Evolutionary conservation across 78 protist genomes (phyloP).

Genomic region (Dictyostelium brefeldianum): DNA sequence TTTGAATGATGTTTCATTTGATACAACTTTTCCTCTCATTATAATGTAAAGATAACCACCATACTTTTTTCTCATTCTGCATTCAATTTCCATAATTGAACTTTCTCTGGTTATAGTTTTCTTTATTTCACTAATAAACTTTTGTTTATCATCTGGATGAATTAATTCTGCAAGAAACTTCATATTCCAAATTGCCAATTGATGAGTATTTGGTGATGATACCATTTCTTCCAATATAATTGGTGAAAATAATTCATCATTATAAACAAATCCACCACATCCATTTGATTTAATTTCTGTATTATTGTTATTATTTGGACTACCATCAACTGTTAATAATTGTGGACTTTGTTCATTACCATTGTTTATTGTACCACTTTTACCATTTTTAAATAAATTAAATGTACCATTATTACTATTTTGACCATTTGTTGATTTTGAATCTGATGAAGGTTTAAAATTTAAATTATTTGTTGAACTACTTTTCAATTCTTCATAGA

Average conservation of each 20-base stretch:
- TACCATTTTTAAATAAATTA: slow-evolving; percentile 22
- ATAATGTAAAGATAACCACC: slow-evolving; percentile 72
- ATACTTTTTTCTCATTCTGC: slow-evolving; percentile 58
- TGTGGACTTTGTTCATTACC: background rate
- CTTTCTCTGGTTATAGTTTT: slow-evolving; percentile 48
- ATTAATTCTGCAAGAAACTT: slow-evolving; percentile 42
- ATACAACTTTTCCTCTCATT: slow-evolving; percentile 70
- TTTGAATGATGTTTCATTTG: slow-evolving; percentile 14
- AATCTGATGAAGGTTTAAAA: background rate
- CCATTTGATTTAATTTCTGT: background rate
- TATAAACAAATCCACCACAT: background rate
- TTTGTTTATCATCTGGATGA: slow-evolving; percentile 59
- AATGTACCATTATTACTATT: slow-evolving; percentile 14
- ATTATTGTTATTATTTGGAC: background rate
- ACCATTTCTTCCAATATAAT: slow-evolving; percentile 36
- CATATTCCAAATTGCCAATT: slow-evolving; percentile 75
- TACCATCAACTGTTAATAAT: too few relatives aligned
- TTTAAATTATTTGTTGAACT: background rate
- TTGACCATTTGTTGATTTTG: background rate
- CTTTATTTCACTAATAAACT: slow-evolving; percentile 44
- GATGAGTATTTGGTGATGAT: slow-evolving; percentile 61
- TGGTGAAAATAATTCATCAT: slow-evolving; percentile 58
- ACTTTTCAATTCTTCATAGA: slow-evolving; percentile 48
- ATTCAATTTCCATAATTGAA: slow-evolving; percentile 49
- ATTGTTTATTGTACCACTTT: background rate